phyloP scores from a whole-genome alignment of 2,329 filamentous ascomycete species.

The Aspergillus vadensis region DNA sequence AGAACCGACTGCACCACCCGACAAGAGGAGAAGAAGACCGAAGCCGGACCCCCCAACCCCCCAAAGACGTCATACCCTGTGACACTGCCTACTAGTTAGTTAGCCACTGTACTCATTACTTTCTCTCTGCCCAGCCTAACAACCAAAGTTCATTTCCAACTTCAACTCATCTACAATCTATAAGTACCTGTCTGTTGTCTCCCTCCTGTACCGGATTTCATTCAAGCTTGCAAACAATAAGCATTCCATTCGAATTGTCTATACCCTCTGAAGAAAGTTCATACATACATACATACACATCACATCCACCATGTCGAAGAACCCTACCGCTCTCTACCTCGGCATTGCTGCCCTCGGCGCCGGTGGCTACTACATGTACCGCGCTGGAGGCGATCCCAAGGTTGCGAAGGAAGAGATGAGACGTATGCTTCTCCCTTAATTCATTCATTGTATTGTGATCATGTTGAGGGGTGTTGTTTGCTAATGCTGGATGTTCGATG shows the following conservation, averaged over 20 bases:
- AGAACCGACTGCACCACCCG: background rate
- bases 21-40: too few species aligned
- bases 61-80: constrained; percentile 19
- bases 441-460: background rate
- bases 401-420: constrained; percentile 84
- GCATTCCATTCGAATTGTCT: background rate
- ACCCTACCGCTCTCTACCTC: constrained; percentile 39
- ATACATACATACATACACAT: background rate
- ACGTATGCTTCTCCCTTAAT: constrained; percentile 58
- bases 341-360: constrained; percentile 66
- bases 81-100: background rate
- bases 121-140: background rate
- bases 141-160: background rate
- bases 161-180: background rate
- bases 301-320: constrained; percentile 37
- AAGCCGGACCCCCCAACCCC: too few species aligned
- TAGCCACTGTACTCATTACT: background rate
- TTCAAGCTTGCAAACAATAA: background rate
- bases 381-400: constrained; percentile 76
- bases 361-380: constrained; percentile 88
- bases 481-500: background rate
- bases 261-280: background rate
- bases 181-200: background rate
- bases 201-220: background rate
- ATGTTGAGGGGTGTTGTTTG: background rate